Evolutionary conservation across 495 filamentous ascomycete species (phyloP), one percentile per base, ranked within the genome.

Genomic region (Tuber magnatum): DNA sequence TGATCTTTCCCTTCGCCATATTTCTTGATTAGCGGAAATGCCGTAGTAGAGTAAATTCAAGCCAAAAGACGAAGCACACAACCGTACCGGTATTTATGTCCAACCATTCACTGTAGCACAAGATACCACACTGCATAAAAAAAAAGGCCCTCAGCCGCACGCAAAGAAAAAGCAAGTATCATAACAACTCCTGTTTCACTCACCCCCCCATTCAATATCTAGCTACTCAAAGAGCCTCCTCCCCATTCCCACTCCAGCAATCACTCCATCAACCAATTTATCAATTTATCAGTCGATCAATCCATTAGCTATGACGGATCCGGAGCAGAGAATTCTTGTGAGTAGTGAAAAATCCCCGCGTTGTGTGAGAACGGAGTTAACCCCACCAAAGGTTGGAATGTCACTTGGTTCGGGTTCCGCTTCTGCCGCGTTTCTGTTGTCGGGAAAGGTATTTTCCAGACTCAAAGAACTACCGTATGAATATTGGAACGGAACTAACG

Each of bases 1-100:
- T 61, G n/a, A 61, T 61, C 51, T 61, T 61, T 61, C 51, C 51
- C 28, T 61, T 61, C n/a, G n/a, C 51, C 51, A 61, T 61, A 28
- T 32, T 61, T 61, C n/a, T 61, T 16, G n/a, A 61, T 32, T 5
- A 32, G 51, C 51, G n/a, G 51, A 28, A 32, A 28, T 61, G 32
- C n/a, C 2, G 51, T 32, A 10, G n/a, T 32, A 24, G 46, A 24
- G 4, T 16, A 32, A 61, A 32, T 32, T 32, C 51, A 16, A 61
- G n/a, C 46, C 3, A 32, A 16, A 16, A 61, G n/a, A 61, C 51
- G 10, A 32, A 16, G 51, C 28, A 32, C 51, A 61, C 51, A 61
- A 16, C 10, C 28, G 3, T 61, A 10, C 46, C 24, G 48, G 8
- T 61, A 61, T 61, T 61, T 32, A 61, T 32, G 51, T 16, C 0